Conservation (phyloP, 495 filamentous ascomycete genomes). For the Aspergillus affinis region DNA sequence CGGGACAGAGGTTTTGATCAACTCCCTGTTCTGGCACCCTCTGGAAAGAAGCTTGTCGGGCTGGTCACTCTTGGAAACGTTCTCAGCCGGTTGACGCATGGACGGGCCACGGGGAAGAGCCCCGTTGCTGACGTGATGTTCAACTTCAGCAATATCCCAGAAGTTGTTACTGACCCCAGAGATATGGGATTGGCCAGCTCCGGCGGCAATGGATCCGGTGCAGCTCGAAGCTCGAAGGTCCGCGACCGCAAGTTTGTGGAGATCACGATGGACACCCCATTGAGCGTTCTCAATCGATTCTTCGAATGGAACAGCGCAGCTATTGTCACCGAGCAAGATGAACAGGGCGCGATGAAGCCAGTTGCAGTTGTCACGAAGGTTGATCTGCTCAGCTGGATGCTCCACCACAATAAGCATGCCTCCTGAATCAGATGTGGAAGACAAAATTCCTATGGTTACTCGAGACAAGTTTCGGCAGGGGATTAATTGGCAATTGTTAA, state of each 20-base stretch:
- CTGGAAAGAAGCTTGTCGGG: slow-evolving; percentile 72
- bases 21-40: slow-evolving; percentile 77
- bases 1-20: slow-evolving; percentile 96
- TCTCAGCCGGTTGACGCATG: slow-evolving; percentile 82
- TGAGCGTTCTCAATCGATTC: slow-evolving; percentile 81
- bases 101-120: slow-evolving; percentile 68
- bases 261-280: slow-evolving; percentile 86
- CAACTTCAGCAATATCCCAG: slow-evolving; percentile 79
- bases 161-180: slow-evolving; percentile 82
- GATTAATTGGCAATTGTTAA: neutral
- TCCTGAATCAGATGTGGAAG: neutral
- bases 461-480: neutral
- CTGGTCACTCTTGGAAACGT: slow-evolving; percentile 92
- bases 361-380: slow-evolving; percentile 95
- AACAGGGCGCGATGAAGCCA: slow-evolving; percentile 65
- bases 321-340: slow-evolving; percentile 75
- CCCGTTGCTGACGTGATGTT: slow-evolving; percentile 94
- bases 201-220: slow-evolving; percentile 11
- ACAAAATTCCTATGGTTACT: neutral
- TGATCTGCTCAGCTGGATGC: slow-evolving; percentile 88
- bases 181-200: slow-evolving; percentile 45
- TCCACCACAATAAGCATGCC: slow-evolving; percentile 57
- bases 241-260: slow-evolving; percentile 77
- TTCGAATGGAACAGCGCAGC: slow-evolving; percentile 98
- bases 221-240: slow-evolving; percentile 16